Conservation (phyloP, 495 filamentous ascomycete genomes). For the Astrothelium subdiscretum region DNA sequence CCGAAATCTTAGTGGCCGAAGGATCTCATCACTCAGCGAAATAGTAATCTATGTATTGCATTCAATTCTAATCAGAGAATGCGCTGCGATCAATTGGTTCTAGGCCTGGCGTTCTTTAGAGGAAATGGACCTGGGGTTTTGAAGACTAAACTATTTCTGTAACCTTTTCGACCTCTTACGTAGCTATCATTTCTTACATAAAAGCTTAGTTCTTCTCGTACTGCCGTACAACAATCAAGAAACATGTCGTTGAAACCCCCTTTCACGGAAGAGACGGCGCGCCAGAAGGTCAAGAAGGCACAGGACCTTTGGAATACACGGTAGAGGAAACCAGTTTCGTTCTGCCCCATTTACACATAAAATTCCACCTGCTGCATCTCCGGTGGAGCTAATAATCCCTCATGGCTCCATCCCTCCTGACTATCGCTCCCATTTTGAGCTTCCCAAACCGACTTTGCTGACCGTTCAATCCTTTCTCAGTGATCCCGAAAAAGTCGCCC, state of each 20-base stretch:
- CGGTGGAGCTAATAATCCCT: no score
- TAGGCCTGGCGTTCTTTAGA: no score
- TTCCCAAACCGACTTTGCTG: background rate
- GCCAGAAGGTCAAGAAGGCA: conserved; percentile 71
- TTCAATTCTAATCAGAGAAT: no score
- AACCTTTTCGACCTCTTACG: no score
- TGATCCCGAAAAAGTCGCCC: conserved; percentile 50
- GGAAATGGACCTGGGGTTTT: no score
- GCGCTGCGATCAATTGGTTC: no score
- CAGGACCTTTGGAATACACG: conserved; percentile 80
- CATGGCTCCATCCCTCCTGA: background rate
- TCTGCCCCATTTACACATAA: conserved; percentile 5
- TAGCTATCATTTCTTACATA: background rate
- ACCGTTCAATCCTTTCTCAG: conserved; percentile 24
- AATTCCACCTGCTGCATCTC: background rate
- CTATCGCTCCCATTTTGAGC: background rate
- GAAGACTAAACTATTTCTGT: no score
- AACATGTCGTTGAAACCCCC: conserved; percentile 58
- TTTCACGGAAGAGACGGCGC: conserved; percentile 64
- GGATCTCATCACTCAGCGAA: no score
- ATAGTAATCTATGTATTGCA: no score
- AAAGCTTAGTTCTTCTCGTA: background rate
- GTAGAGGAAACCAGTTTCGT: conserved; percentile 28
- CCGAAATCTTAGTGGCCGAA: no score
- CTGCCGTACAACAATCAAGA: background rate